Conservation (phyloP, 106 monocot species). For the Ottelia alismoides region DNA sequence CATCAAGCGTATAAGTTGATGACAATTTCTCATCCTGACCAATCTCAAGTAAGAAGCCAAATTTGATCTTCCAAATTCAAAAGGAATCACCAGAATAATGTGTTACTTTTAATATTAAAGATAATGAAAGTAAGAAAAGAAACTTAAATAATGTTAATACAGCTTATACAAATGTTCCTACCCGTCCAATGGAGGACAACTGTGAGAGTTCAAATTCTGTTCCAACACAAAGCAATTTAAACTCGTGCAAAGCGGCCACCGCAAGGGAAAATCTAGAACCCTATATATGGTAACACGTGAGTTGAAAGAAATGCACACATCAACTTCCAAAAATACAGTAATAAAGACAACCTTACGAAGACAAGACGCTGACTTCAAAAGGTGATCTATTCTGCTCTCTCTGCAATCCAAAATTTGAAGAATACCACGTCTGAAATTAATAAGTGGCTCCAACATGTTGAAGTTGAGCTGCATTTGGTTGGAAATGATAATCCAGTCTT, state of each 20-base stretch:
- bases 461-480: conserved; percentile 57
- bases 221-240: conserved; percentile 61
- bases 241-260: conserved; percentile 81
- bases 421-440: conserved; percentile 75
- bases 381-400: conserved; percentile 55
- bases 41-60: no score
- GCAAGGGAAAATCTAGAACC: conserved; percentile 82
- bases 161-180: no score
- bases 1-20: no score
- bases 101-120: no score
- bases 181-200: conserved; percentile 52
- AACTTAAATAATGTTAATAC: no score
- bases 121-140: no score
- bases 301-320: not conserved
- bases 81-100: no score
- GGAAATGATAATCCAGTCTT: conserved; percentile 58
- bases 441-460: conserved; percentile 75
- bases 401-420: conserved; percentile 77
- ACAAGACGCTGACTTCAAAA: conserved; percentile 69
- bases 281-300: conserved; percentile 14
- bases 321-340: not conserved
- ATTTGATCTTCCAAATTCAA: no score
- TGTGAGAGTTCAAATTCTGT: conserved; percentile 21
- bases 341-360: conserved; percentile 63
- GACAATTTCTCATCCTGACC: no score